Conservation (phyloP, 2,329 filamentous ascomycete species). For the Sarocladium oryzae region DNA sequence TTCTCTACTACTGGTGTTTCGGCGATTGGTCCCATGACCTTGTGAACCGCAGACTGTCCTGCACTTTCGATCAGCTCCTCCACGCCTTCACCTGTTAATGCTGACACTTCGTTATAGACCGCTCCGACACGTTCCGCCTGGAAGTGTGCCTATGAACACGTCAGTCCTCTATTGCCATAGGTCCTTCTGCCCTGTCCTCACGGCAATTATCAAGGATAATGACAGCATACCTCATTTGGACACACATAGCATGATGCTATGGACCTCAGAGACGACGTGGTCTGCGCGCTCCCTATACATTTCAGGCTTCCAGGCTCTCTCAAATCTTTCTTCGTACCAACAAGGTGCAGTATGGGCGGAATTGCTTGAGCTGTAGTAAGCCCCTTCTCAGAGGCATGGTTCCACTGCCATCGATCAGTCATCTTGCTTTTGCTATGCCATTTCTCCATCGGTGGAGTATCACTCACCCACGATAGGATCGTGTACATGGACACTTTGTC, state of each 20-base stretch:
- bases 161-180: too few species aligned
- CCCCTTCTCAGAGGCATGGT: constrained; percentile 20
- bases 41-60: constrained; percentile 18
- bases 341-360: constrained; percentile 23
- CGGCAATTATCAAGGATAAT: too few species aligned
- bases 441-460: background rate
- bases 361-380: constrained; percentile 17
- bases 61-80: constrained; percentile 22
- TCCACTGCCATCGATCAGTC: constrained; percentile 20
- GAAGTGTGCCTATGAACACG: constrained; percentile 22
- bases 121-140: constrained; percentile 25
- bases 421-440: constrained; percentile 4
- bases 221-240: constrained; percentile 23
- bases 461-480: constrained; percentile 29
- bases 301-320: constrained; percentile 11
- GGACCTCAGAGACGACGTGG: constrained; percentile 12
- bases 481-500: constrained; percentile 26
- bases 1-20: constrained; percentile 1
- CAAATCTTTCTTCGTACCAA: constrained; percentile 30
- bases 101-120: constrained; percentile 29
- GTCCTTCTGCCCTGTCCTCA: too few species aligned
- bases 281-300: background rate
- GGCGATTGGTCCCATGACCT: constrained; percentile 11
- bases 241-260: constrained; percentile 25
- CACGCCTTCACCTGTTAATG: constrained; percentile 28